These are phyloP conservation scores for Cornus controversa DNA, from an alignment of 148 eudicot species.

Conservation along the genomic window DNA sequence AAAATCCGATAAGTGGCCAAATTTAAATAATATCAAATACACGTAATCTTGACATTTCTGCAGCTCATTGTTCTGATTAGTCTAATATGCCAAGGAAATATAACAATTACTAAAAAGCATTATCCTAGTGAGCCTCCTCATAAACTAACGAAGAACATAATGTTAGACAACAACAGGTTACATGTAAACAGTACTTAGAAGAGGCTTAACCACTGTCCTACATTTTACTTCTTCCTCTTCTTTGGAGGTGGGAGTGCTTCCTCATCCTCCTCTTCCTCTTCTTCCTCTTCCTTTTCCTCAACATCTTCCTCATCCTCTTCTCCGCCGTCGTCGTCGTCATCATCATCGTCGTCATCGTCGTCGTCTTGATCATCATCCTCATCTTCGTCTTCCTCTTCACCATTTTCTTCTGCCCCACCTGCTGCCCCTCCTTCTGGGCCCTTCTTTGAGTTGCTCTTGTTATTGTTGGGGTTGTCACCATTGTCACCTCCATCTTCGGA, in stretches of 20 bases:
- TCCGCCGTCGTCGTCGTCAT: constrained; percentile 9
- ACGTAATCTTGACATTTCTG: background rate
- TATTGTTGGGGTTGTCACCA: constrained; percentile 16
- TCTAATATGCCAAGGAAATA: background rate
- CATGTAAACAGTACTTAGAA: background rate
- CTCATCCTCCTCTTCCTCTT: constrained; percentile 25
- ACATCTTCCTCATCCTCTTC: constrained; percentile 12
- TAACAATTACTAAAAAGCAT: background rate
- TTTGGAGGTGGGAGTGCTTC: constrained; percentile 35
- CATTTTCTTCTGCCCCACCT: constrained; percentile 19
- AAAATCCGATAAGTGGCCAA: too few species aligned
- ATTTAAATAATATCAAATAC: too few species aligned
- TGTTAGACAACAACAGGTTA: background rate
- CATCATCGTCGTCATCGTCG: constrained; percentile 15
- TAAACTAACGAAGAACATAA: background rate
- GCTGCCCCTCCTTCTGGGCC: constrained; percentile 12
- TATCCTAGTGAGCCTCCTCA: background rate
- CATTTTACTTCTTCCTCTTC: constrained; percentile 33
- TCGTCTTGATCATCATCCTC: constrained; percentile 17
- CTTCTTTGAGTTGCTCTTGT: constrained; percentile 18
- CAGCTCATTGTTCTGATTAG: background rate
- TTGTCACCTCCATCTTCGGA: constrained; percentile 16
- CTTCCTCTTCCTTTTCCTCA: constrained; percentile 11
- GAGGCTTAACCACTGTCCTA: background rate
- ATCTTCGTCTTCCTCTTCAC: constrained; percentile 18